A percentile compares a stretch with the other conserved stretches of the same genome.
Conservation (phyloP, 2,329 filamentous ascomycete genomes). For the Fusarium palustre region DNA sequence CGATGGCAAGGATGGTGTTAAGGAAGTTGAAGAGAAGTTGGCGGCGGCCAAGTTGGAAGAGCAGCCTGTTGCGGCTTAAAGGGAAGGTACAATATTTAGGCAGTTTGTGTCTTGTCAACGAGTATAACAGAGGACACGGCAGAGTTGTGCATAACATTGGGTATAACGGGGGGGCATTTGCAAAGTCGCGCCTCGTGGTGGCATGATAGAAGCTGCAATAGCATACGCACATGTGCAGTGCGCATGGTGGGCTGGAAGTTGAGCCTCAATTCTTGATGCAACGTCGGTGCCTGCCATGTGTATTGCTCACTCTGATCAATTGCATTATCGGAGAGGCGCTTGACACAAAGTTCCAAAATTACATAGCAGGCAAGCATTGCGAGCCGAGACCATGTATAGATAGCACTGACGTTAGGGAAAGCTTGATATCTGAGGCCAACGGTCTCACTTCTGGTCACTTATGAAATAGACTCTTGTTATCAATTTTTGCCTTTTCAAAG, state of each 20-base stretch:
- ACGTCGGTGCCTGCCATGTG: background rate
- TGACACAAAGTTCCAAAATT: background rate
- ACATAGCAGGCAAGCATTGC: background rate
- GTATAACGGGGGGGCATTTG: background rate
- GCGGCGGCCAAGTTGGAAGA: constrained; percentile 46
- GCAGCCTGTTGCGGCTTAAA: constrained; percentile 39
- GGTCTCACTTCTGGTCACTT: background rate
- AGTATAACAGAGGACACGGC: background rate
- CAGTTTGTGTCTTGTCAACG: background rate
- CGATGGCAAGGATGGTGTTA: constrained; percentile 24
- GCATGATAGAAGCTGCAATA: background rate
- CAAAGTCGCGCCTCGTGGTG: background rate
- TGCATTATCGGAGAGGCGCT: background rate
- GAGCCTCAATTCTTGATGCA: background rate
- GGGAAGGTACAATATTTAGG: background rate
- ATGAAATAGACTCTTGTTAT: background rate
- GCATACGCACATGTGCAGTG: no score
- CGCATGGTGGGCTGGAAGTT: background rate
- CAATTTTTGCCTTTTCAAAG: background rate
- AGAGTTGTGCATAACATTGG: background rate
- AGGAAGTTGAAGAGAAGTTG: constrained; percentile 48
- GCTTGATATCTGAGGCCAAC: background rate
- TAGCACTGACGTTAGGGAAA: background rate
- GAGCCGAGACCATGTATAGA: background rate
- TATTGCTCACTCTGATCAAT: background rate